Conservation (phyloP, 1,139 yeast genomes). For the Blastobotrys persicus region DNA sequence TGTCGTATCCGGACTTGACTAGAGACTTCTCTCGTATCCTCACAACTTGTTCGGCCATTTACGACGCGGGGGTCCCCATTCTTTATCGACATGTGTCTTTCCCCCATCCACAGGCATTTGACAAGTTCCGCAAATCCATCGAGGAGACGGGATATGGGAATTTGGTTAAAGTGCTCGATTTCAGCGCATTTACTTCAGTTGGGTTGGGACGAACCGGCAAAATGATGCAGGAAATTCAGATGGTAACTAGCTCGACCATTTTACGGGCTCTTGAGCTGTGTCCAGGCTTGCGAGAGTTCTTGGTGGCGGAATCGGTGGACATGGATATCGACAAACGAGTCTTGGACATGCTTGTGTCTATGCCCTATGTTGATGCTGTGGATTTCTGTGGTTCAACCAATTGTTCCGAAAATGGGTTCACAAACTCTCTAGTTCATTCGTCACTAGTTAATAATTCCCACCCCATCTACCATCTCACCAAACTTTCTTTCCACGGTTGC, state of each 20-base stretch:
- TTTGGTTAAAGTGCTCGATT: constrained; percentile 75
- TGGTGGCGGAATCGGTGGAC: constrained; percentile 84
- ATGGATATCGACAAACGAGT: constrained; percentile 70
- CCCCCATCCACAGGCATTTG: constrained; percentile 80
- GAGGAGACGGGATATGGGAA: constrained; percentile 55
- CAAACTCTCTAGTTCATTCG: constrained; percentile 27
- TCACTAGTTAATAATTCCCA: constrained; percentile 19
- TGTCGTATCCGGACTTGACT: constrained; percentile 16
- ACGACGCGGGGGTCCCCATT: constrained; percentile 41
- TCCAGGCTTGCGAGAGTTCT: constrained; percentile 71
- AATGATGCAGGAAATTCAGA: constrained; percentile 88
- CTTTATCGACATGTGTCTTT: constrained; percentile 68
- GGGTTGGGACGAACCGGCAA: constrained; percentile 87
- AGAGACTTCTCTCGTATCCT: constrained; percentile 30
- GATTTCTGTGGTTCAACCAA: constrained; percentile 92
- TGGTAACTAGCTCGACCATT: constrained; percentile 78
- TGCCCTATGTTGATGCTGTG: constrained; percentile 61
- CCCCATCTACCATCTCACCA: constrained; percentile 40
- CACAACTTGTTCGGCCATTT: constrained; percentile 36
- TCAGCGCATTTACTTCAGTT: constrained; percentile 83
- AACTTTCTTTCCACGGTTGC: constrained; percentile 84
- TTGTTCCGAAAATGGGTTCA: constrained; percentile 57
- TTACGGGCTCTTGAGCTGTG: constrained; percentile 55
- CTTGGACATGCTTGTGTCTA: constrained; percentile 55
- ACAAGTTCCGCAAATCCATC: constrained; percentile 62